Evolutionary conservation across 1,139 yeast species (phyloP).

Genomic region (Blastobotrys proliferans): DNA sequence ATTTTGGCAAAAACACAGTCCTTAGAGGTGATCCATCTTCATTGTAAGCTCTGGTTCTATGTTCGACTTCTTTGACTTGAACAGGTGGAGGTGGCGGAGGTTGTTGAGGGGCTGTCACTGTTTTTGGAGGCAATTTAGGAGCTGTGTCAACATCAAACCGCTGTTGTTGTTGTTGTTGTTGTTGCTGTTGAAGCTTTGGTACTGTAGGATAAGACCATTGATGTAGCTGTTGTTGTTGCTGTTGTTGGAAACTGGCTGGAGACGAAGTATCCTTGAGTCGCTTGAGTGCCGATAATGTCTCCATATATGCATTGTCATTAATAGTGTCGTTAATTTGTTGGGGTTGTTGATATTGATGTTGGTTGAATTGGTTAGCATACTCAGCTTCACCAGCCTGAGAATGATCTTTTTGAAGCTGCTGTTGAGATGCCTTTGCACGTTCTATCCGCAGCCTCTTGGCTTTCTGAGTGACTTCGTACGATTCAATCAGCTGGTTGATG

Average conservation of each 20-base stretch:
- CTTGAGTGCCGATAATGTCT: constrained; percentile 21
- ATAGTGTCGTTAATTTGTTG: not conserved
- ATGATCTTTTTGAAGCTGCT: constrained; percentile 1
- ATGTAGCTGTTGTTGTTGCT: not conserved
- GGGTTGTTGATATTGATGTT: not conserved
- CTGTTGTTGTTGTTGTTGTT: not conserved
- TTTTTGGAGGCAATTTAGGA: not conserved
- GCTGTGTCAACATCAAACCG: not conserved
- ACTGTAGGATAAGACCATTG: constrained; percentile 17
- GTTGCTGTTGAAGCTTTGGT: constrained; percentile 13
- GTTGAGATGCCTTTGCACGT: not conserved
- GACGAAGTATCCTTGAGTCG: constrained; percentile 14
- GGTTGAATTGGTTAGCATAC: not conserved
- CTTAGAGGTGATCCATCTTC: constrained; percentile 53
- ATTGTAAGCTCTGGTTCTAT: constrained; percentile 41
- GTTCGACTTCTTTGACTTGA: constrained; percentile 27
- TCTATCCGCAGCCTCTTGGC: constrained; percentile 4
- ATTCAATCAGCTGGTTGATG: constrained; percentile 34
- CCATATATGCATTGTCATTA: constrained; percentile 19
- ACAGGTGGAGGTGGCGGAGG: not conserved
- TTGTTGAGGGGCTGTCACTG: not conserved
- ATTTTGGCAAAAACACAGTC: constrained; percentile 46
- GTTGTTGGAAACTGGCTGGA: not conserved
- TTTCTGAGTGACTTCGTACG: constrained; percentile 20
- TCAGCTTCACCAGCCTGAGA: not conserved